These are phyloP conservation scores for Anaeromyces robustus DNA, from an alignment of 192 early-diverging fungal species.

Conservation along the genomic window DNA sequence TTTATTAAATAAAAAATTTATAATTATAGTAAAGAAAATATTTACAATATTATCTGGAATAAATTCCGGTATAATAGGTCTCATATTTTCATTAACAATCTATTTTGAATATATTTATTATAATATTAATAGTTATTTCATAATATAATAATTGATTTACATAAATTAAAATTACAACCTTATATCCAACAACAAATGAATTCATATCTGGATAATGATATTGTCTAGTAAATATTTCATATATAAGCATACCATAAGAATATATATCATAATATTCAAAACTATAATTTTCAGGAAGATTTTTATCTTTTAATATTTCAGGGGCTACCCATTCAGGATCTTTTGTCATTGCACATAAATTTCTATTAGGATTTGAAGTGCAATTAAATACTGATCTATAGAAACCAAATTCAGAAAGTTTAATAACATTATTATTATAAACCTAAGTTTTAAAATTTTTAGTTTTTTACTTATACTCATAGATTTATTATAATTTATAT, in stretches of 20 bases:
- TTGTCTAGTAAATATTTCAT: neutral
- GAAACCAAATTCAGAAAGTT: neutral
- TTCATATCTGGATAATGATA: neutral
- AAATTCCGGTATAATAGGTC: neutral
- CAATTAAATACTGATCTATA: neutral
- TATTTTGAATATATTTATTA: neutral
- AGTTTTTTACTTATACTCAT: too few species aligned
- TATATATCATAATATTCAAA: neutral
- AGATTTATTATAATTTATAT: too few species aligned
- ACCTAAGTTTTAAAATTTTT: neutral
- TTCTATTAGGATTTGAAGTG: neutral
- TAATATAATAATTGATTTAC: too few species aligned
- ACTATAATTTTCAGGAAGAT: neutral
- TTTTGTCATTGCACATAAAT: neutral
- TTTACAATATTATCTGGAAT: neutral
- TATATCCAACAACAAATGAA: neutral
- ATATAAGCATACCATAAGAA: neutral
- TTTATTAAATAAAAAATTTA: too few species aligned
- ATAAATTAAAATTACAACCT: neutral
- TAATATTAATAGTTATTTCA: too few species aligned
- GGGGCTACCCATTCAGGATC: neutral
- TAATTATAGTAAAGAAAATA: neutral
- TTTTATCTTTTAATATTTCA: neutral
- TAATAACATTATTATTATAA: neutral
- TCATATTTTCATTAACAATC: neutral